Percentiles rank a stretch among this genome's conserved stretches.
phyloP scores from a whole-genome alignment of 2,329 filamentous ascomycete genomes.

The Aspergillus ustus region DNA sequence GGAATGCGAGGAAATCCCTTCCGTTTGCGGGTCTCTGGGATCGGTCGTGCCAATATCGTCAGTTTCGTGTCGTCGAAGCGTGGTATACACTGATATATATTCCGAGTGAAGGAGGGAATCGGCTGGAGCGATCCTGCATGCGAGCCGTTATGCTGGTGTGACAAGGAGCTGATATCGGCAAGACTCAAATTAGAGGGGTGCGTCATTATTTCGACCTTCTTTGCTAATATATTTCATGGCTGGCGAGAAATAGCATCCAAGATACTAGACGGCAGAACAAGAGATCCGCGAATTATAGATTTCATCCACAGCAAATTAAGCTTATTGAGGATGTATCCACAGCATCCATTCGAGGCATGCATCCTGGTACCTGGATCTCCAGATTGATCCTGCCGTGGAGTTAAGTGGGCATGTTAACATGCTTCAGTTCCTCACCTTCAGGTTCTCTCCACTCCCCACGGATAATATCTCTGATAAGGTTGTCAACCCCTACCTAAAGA shows the following conservation, averaged over 20 bases:
- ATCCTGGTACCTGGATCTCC: conserved; percentile 10
- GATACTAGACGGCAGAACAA: background rate
- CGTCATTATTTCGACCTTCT: background rate
- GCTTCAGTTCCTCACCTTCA: conserved; percentile 23
- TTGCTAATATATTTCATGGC: background rate
- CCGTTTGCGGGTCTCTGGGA: background rate
- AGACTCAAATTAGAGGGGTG: background rate
- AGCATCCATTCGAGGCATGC: background rate
- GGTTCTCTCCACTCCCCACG: conserved; percentile 26
- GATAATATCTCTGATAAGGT: conserved; percentile 31
- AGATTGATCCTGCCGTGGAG: conserved; percentile 26
- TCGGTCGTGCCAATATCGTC: background rate
- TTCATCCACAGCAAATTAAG: conserved; percentile 6
- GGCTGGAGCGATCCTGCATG: background rate
- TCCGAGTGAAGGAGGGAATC: background rate
- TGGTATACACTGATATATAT: conserved; percentile 3
- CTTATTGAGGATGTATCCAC: conserved; percentile 15
- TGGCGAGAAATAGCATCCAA: background rate
- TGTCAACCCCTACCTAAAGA: conserved; percentile 25
- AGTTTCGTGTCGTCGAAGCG: background rate
- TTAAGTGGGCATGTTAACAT: conserved; percentile 26
- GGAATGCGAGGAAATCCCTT: conserved; percentile 17
- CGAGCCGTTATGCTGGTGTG: conserved; percentile 8
- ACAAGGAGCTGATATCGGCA: background rate
- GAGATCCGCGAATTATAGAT: background rate